Evolutionary conservation across 768 basidiomycete genomes (phyloP), one percentile per base, ranked within the genome.

Genomic region (Boletus rubropictus): DNA sequence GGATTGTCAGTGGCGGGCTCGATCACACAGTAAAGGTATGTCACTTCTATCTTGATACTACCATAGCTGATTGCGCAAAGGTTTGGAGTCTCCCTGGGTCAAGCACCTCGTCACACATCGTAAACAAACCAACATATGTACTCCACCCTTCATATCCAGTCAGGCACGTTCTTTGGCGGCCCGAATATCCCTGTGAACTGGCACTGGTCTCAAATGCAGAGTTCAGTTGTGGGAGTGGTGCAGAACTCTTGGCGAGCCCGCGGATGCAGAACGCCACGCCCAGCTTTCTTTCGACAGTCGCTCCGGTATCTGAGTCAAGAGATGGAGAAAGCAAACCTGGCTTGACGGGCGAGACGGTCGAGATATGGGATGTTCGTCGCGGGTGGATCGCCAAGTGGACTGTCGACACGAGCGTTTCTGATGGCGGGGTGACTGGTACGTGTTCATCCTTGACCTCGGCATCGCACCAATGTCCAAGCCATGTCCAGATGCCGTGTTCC

Each of bases 321-420:
- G 55, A 54, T 1, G 39, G 42, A 17, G 53, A 55, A 2, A 53
- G 55, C 4, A 64, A 50, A 22, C 1, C 38, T 15, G 38, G 50
- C 3, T 34, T 35, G 10, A 41, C 56, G 3, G 78, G 81, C 3
- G 84, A 89, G 57, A 69, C 80, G 0, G 73, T 89, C 25, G 89
- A 91, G 56, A 82, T 92, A 20, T 93, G 90, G 90, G 89, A 93
- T 61, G 86, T 87, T 2, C 73, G 89, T 44, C 72, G 90, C 39
- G 77, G 79, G 0, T 88, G 84, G 78, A 74, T 91, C 40, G 83
- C 86, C 5, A 93, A 92, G 66, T 92, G 89, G 85, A 75, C 78
- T 3, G 76, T 90, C 10, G 75, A 72, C 18, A 79, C 81, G 12
- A 80, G 79, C 11, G 71, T 77, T 5, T 71, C 69, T 1, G 89